Evolutionary conservation across 108 stramenopile species (phyloP), one percentile per base, ranked within the genome.

Genomic region (Cyclotella baltica): DNA sequence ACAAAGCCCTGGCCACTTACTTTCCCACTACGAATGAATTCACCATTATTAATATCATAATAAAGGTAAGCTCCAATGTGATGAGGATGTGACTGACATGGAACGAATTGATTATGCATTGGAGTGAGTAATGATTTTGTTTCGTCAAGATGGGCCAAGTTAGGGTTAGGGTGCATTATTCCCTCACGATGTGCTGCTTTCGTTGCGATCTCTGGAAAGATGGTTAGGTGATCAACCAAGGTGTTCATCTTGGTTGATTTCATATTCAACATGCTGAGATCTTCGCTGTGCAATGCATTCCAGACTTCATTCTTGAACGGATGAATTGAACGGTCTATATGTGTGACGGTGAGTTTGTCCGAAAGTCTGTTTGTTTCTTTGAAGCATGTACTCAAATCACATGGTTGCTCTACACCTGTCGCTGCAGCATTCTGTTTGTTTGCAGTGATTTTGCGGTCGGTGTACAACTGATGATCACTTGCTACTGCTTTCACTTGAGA

Each of bases 61-160:
- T 28, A 28, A 18, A 67, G 66, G 47, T 67, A 67, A 67, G 66
- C 43, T 1, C 66, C 66, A 13, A 27, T 13, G 5, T 47, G 22
- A 9, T 67, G 13, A 1, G 9, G n/a, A 19, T 15, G 15, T 11
- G 3, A 5, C 23, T 43, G 2, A 25, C 47, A 27, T 23, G 28
- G 47, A 13, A 13, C 3, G 43, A 67, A 67, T 31, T 46, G 6
- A 28, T 50, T 50, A 6, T 8, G 5, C n/a, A 50, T 29, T 23
- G 38, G 38, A 6, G 66, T 46, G 4, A 67, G 43, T 1, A 67
- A 25, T 18, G 40, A 67, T 18, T 30, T 46, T 31, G 46, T 50
- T 28, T 22, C 66, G 43, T 67, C 66, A 9, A 67, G 66, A 29
- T 27, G 50, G 23, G 22, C 3, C n/a, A 47, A 18, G 50, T 50